Base-by-base conservation (phyloP, 2,329 filamentous ascomycete genomes). In the Eutypella sp. region DNA sequence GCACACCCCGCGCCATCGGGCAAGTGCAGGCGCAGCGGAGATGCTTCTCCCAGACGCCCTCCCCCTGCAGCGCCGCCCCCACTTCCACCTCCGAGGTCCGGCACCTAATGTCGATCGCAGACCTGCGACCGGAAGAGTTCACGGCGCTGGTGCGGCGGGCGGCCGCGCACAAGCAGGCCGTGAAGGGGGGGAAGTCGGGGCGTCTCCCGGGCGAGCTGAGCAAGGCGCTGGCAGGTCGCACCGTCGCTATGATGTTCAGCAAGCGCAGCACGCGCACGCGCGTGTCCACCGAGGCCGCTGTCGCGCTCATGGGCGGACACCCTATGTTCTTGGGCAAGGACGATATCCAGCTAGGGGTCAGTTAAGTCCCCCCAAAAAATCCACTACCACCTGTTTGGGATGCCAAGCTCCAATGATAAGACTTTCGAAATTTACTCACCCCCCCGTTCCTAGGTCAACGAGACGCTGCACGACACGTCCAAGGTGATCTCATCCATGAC, bases 271-370 rank as follows among this genome's bases (percentile, higher is more conserved):
- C 93, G 11, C 82, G 93, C 49, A 99, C 93, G 11, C 84, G 93
- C 51, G 85, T 99, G 25, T 96, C 90, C 2, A 96, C 91, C 2
- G 93, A 99, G 73, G 86, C 86, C 7, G 93, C 93, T 11, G 84
- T 96, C 31, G 81, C 85, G n/a, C 74, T 88, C 48, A 79, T 99
- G 74, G 90, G 91, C 31, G 93, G 92, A 0, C 87, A 96, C 59
- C 85, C 93, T 19, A 96, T 99, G 91, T 99, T 99, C 65, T 69
- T 99, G 47, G 90, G 91, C 59, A 93, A 91, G 63, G 85, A 95
- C 45, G 93, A 99, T 63, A 99, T 99, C 51, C 93, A 99, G 67
- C 76, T 99, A 18, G 93, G 93, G 43, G 93, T 87, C 66, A 54
- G 76, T 72, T 45, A 29, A 29, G 25, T 29, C 13, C 13, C 7